These are phyloP conservation scores for Ceratocystis cubensis DNA, from an alignment of 2,329 filamentous ascomycete genomes.

Conservation along the genomic window DNA sequence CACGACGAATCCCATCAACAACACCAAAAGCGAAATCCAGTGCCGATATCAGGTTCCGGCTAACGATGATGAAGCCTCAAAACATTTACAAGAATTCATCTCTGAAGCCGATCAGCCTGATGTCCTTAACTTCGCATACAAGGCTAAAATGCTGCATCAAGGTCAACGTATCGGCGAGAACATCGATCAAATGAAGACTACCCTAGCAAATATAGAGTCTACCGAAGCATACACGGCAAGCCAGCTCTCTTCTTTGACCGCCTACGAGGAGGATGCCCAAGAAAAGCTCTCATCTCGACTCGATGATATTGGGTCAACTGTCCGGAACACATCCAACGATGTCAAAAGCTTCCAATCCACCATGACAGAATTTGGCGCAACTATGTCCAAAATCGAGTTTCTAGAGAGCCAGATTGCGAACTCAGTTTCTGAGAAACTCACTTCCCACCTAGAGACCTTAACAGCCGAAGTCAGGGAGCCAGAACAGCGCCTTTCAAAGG, in stretches of 20 bases:
- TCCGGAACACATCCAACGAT: conserved; percentile 2
- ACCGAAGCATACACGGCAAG: conserved; percentile 14
- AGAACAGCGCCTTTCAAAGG: conserved; percentile 13
- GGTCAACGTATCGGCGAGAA: conserved; percentile 3
- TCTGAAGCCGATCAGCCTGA: conserved; percentile 11
- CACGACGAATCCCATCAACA: neutral
- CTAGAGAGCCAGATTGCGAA: conserved; percentile 6
- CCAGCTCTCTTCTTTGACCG: conserved; percentile 14
- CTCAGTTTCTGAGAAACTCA: neutral
- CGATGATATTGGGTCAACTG: conserved; percentile 9
- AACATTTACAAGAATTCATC: conserved; percentile 14
- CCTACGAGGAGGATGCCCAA: conserved; percentile 1
- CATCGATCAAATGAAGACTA: conserved; percentile 16
- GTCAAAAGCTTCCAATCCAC: conserved; percentile 16
- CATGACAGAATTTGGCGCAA: conserved; percentile 6
- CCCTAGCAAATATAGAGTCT: conserved; percentile 17
- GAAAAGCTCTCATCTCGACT: conserved; percentile 14
- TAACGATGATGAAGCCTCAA: neutral
- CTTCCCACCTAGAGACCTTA: neutral
- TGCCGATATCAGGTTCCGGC: neutral
- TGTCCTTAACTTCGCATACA: conserved; percentile 18
- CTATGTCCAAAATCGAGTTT: conserved; percentile 13
- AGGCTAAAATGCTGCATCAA: conserved; percentile 18
- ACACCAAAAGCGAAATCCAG: neutral
- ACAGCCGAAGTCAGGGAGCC: neutral